These are phyloP conservation scores for Stereum hirsutum DNA, from an alignment of 1,284 basidiomycete genomes.

Conservation along the genomic window DNA sequence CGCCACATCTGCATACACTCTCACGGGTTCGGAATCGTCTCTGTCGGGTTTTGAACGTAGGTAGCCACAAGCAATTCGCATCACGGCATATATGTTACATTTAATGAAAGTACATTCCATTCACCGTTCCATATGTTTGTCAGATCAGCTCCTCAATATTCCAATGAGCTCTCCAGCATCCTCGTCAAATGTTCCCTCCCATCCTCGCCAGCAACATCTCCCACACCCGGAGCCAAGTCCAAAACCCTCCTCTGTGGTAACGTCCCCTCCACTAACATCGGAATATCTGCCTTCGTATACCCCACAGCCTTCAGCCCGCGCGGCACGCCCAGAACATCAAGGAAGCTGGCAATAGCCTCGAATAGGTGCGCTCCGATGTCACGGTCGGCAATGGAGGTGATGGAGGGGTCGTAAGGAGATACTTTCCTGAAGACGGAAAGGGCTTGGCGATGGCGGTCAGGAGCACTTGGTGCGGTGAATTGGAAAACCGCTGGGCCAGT, in stretches of 20 bases:
- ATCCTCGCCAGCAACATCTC: conserved; percentile 71
- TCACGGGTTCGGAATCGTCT: too few species aligned
- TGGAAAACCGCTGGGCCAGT: conserved; percentile 92
- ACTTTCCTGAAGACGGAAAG: conserved; percentile 77
- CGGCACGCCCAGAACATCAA: conserved; percentile 82
- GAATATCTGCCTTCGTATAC: conserved; percentile 60
- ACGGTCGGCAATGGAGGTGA: conserved; percentile 69
- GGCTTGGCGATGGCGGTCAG: conserved; percentile 84
- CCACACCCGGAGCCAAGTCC: conserved; percentile 81
- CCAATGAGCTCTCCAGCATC: conserved; percentile 71
- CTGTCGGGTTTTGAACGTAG: too few species aligned
- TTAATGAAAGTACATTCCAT: too few species aligned
- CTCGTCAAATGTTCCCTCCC: conserved; percentile 68
- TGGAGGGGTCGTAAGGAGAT: conserved; percentile 55
- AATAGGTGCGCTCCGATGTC: conserved; percentile 79
- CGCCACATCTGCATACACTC: too few species aligned
- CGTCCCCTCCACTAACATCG: conserved; percentile 75
- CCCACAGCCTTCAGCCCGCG: conserved; percentile 85
- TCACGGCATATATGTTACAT: too few species aligned
- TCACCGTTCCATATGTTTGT: too few species aligned
- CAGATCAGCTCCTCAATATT: too few species aligned
- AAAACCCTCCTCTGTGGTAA: conserved; percentile 83
- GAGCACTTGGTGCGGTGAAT: conserved; percentile 88
- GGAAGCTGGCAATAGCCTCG: conserved; percentile 87
- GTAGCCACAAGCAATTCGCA: too few species aligned